Evolutionary conservation across 192 early-diverging fungal genomes (phyloP).

Genomic region (Jimgerdemannia lactiflua): DNA sequence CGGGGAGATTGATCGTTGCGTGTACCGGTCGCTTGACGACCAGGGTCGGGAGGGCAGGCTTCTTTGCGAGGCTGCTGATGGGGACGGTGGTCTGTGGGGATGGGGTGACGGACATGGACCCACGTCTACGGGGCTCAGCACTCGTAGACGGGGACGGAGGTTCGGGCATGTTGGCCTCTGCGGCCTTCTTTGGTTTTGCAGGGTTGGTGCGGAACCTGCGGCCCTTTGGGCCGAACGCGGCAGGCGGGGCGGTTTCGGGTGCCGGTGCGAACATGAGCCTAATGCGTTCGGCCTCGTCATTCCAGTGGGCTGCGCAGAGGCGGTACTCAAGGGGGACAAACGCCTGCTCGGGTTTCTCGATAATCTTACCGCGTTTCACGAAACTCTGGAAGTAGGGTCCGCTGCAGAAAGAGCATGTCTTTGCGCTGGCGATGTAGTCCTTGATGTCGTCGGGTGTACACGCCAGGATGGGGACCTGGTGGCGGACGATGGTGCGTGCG

Average conservation of each 20-base stretch:
- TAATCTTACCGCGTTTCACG: conserved; percentile 55
- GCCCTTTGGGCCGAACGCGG: not conserved
- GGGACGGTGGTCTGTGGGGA: not conserved
- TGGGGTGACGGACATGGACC: not conserved
- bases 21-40: not conserved
- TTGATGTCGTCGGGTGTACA: conserved; percentile 52
- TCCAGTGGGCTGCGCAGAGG: conserved; percentile 77
- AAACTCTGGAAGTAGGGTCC: conserved; percentile 76
- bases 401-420: conserved; percentile 69
- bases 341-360: conserved; percentile 53
- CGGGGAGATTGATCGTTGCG: not conserved
- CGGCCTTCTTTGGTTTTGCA: not conserved
- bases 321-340: conserved; percentile 63
- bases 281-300: conserved; percentile 64
- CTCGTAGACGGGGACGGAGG: not conserved
- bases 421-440: conserved; percentile 56
- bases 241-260: conserved; percentile 7
- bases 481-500: conserved; percentile 69
- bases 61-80: not conserved
- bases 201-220: not conserved
- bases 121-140: not conserved
- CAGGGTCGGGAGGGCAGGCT: not conserved
- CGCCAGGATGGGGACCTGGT: conserved; percentile 53
- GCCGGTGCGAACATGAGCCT: conserved; percentile 47
- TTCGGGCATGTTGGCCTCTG: not conserved